Conservation (phyloP, 202 grass and related monocot genomes). For the Tripidium arundinaceum region DNA sequence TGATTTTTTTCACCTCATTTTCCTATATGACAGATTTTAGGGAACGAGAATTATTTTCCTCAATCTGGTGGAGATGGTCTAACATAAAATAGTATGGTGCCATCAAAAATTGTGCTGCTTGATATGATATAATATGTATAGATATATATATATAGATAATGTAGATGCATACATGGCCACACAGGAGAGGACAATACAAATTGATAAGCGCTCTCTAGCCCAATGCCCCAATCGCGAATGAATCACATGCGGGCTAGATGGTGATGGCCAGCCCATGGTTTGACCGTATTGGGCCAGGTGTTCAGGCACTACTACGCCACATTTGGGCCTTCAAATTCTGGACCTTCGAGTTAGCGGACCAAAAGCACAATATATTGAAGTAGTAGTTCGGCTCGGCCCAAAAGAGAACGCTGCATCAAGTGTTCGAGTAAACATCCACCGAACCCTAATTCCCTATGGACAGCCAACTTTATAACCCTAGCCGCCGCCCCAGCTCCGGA, state of each 20-base stretch:
- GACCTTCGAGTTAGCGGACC: neutral
- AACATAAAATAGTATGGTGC: too few species aligned
- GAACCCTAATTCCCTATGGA: neutral
- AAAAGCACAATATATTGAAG: neutral
- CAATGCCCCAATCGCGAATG: neutral
- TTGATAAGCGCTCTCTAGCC: neutral
- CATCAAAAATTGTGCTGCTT: too few species aligned
- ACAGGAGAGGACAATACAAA: neutral
- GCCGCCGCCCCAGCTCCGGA: neutral
- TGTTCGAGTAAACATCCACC: neutral
- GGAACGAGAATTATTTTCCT: too few species aligned
- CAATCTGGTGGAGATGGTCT: too few species aligned
- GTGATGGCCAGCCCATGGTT: neutral
- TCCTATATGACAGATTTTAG: too few species aligned
- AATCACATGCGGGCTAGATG: neutral
- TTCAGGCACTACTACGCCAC: neutral
- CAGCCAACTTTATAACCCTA: neutral
- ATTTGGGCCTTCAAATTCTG: neutral
- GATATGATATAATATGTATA: too few species aligned
- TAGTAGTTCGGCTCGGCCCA: neutral
- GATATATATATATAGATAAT: too few species aligned
- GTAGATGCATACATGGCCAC: too few species aligned
- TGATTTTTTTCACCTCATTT: too few species aligned
- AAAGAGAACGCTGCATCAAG: neutral
- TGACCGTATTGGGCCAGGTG: neutral